Conservation (phyloP, 305 asterid species). For the Fraxinus sp. region DNA sequence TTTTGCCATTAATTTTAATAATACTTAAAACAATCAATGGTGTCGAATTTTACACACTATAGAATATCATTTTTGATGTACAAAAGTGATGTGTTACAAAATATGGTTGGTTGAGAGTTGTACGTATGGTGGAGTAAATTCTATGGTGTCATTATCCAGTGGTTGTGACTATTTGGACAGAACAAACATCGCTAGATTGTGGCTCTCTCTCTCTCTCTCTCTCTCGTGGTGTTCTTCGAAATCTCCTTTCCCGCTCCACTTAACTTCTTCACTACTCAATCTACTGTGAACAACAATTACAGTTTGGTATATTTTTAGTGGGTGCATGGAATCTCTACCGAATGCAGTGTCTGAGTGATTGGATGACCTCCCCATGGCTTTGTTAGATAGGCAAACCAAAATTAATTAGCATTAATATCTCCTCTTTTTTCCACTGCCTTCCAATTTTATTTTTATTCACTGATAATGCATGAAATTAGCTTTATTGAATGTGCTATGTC, state of each 20-base stretch:
- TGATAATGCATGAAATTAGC: background rate
- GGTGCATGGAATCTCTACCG: conserved; percentile 13
- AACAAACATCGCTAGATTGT: background rate
- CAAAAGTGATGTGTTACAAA: background rate
- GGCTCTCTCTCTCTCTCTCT: background rate
- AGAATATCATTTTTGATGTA: no score
- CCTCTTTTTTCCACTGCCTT: background rate
- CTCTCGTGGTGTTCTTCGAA: background rate
- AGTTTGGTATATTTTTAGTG: background rate
- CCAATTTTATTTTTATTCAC: background rate
- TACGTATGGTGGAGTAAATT: background rate
- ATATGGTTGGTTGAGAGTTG: background rate
- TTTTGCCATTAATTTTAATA: background rate
- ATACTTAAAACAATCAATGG: background rate
- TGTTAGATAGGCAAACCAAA: conserved; percentile 29
- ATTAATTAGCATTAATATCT: background rate
- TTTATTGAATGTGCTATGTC: background rate
- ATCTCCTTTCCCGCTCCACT: background rate
- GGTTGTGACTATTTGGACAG: background rate
- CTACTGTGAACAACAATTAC: background rate
- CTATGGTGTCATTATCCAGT: background rate
- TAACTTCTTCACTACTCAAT: background rate
- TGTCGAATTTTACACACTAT: no score
- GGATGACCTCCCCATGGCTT: conserved; percentile 51
- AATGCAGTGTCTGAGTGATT: conserved; percentile 8